phyloP scores from a whole-genome alignment of 1,284 basidiomycete species.

The Anthracocystis walkeri region DNA sequence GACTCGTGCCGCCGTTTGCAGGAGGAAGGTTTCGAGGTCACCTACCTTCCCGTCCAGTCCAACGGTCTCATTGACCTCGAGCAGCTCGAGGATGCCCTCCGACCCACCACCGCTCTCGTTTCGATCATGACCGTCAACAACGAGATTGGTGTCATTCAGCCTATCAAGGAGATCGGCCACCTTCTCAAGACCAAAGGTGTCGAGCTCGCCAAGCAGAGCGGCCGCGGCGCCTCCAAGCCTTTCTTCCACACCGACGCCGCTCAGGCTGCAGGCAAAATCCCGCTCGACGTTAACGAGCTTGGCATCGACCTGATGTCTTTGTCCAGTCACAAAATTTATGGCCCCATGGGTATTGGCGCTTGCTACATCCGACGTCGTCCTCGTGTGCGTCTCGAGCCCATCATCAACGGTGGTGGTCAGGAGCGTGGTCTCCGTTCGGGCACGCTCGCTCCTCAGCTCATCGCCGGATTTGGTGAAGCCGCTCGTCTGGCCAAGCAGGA shows the following conservation, averaged over 20 bases:
- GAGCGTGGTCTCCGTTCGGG: slow-evolving; percentile 95
- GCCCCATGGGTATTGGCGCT: slow-evolving; percentile 95
- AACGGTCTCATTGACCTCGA: slow-evolving; percentile 86
- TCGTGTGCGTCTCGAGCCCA: slow-evolving; percentile 91
- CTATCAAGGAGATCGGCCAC: slow-evolving; percentile 92
- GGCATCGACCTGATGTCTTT: slow-evolving; percentile 96
- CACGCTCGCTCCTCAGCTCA: slow-evolving; percentile 88
- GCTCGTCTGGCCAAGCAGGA: slow-evolving; percentile 90
- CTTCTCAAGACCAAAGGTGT: slow-evolving; percentile 74
- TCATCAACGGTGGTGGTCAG: slow-evolving; percentile 96
- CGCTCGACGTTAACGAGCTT: slow-evolving; percentile 87
- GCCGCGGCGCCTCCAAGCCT: slow-evolving; percentile 74
- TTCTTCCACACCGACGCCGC: slow-evolving; percentile 98
- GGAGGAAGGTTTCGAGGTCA: slow-evolving; percentile 97
- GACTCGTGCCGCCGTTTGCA: slow-evolving; percentile 95
- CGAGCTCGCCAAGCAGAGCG: slow-evolving; percentile 77
- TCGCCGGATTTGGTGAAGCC: slow-evolving; percentile 94
- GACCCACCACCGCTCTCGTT: slow-evolving; percentile 84
- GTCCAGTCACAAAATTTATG: slow-evolving; percentile 97
- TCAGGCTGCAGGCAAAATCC: slow-evolving; percentile 82
- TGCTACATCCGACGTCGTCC: slow-evolving; percentile 93
- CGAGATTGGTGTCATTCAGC: slow-evolving; percentile 98
- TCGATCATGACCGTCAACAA: slow-evolving; percentile 99
- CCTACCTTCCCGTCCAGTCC: slow-evolving; percentile 90
- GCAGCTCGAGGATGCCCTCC: slow-evolving; percentile 82